Evolutionary conservation across 2,329 filamentous ascomycete genomes (phyloP), one percentile per base, ranked within the genome.

Genomic region (Sporothrix curviconia): DNA sequence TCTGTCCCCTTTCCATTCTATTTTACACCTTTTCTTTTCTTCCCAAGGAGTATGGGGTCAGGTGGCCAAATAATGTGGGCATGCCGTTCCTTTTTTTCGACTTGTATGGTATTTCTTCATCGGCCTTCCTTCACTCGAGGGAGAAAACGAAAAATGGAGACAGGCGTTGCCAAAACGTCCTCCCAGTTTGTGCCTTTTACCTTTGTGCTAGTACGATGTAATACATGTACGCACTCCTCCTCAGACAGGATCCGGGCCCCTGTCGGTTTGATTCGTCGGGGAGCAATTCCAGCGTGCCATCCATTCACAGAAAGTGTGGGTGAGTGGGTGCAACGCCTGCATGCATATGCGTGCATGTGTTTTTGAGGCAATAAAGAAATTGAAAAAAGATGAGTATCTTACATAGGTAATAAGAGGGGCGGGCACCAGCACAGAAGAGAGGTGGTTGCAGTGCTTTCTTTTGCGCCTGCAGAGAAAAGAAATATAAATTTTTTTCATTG

Each of bases 261-360:
- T 49, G 62, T 72, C 72, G 74, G 69, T 74, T 72, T 71, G 24
- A 40, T 56, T 56, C 36, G 25, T 49, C 17, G 25, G 25, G 37
- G 51, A 42, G 22, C 51, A 19, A 32, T 32, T 14, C 51, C 51
- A 54, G 51, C 25, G 22, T 43, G 24, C 28, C 40, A 47, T 55
- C 30, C 9, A 55, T 37, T 46, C 37, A 54, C 25, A 3, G n/a
- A 11, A 17, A 24, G 39, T 34, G 51, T 34, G 46, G 24, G 32
- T 50, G n/a, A n/a, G n/a, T n/a, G n/a, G n/a, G n/a, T n/a, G n/a
- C n/a, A n/a, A n/a, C n/a, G 47, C 32, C 24, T 50, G 47, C 47
- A 37, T 50, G 12, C 47, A 34, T 25, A 24, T 25, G 14, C 17
- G 47, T 50, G 47, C 47, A 50, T 50, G 47, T 50, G 47, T n/a